Percentiles rank a stretch among this genome's conserved stretches.
phyloP scores from a whole-genome alignment of 2,329 filamentous ascomycete genomes.

The Dryadomyces quercus-mongolicae region DNA sequence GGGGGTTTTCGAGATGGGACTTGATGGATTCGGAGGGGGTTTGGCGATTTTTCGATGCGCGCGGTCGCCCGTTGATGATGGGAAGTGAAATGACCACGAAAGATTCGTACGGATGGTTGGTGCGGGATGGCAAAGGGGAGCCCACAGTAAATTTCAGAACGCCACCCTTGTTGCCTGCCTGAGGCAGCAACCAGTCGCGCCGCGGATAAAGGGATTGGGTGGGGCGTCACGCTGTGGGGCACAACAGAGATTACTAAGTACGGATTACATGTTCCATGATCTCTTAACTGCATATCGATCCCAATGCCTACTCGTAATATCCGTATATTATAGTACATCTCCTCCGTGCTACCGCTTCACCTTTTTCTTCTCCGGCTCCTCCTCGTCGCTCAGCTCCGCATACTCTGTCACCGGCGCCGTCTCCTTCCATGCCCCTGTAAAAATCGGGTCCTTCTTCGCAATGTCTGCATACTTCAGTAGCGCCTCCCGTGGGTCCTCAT shows the following conservation, averaged over 20 bases:
- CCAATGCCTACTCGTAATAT: too few species aligned
- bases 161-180: not conserved
- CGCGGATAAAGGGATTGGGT: too few species aligned
- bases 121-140: slow-evolving; percentile 23
- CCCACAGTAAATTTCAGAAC: slow-evolving; percentile 10
- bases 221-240: not conserved
- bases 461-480: slow-evolving; percentile 90
- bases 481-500: slow-evolving; percentile 91
- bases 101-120: slow-evolving; percentile 35
- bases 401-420: slow-evolving; percentile 91
- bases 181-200: not conserved
- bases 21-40: slow-evolving; percentile 47
- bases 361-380: slow-evolving; percentile 61
- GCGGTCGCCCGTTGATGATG: slow-evolving; percentile 32
- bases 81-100: slow-evolving; percentile 38
- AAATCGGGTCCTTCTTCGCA: slow-evolving; percentile 84
- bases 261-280: too few species aligned
- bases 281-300: too few species aligned
- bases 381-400: slow-evolving; percentile 79
- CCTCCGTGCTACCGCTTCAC: slow-evolving; percentile 29
- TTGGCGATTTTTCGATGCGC: slow-evolving; percentile 49
- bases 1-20: slow-evolving; percentile 39
- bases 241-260: not conserved
- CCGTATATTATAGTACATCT: not conserved
- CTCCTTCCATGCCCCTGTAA: slow-evolving; percentile 84